Base-by-base conservation (phyloP, 1,284 basidiomycete genomes). In the Apiotrichum porosum region DNA sequence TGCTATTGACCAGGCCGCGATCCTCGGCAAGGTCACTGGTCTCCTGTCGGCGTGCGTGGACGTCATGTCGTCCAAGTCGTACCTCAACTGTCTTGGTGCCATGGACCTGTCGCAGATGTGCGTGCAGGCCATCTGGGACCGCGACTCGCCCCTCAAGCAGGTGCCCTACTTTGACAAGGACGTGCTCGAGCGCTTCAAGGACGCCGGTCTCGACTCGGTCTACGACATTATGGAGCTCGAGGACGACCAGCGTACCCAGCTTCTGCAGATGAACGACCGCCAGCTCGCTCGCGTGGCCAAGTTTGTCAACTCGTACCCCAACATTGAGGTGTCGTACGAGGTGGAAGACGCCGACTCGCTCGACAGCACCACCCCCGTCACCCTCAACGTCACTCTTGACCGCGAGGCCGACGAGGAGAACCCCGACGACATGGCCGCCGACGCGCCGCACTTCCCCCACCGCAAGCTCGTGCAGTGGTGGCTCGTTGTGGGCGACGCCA, bases 41-140 rank as follows among this genome's bases (percentile, higher is more conserved):
- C 74, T 94, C 23, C 78, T 94, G 19, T 90, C 86, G 12, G 92
- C 94, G 2, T 93, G 90, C 65, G 93, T 97, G 30, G 94, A 97
- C 69, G 94, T 98, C 52, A 92, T 98, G 90, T 92, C 88, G 5
- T 91, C 86, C 40, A 97, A 97, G 66, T 91, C 88, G 3, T 94
- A 85, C 84, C 73, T 98, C 62, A 94, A 85, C 65, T 94, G 93
- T 1, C 77, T 97, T 14, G 88, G 93, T 41, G 94, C 93, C 0
- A 98, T 98, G 95, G 95, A 99, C 75, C 72, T 98, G 50, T 88
- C 86, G n/a, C 95, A 98, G 75, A 98, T 98, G 94, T 92, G 89
- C 70, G 91, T 97, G 2, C 95, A 98, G 73, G 93, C 88, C 0
- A 85, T 94, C 69, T 97, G 94, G 94, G 93, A 98, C 65, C 86